A percentile compares a stretch with the other conserved stretches of the same genome.
Evolutionary conservation across 2,329 filamentous ascomycete genomes (phyloP).

Genomic region (Scedosporium minutisporum): DNA sequence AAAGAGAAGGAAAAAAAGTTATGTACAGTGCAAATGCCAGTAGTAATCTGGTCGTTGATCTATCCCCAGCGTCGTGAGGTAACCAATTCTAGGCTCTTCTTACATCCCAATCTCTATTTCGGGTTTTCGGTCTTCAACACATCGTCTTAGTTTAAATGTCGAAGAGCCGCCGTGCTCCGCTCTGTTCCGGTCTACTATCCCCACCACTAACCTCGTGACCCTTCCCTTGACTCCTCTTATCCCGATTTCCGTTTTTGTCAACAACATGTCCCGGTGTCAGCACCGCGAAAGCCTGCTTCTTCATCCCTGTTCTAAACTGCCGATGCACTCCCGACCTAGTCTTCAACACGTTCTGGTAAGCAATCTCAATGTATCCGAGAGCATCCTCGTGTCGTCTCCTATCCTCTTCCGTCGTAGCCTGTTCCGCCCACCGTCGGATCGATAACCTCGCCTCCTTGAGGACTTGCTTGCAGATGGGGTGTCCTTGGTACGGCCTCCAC

Average conservation of each 20-base stretch:
- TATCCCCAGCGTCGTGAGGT: too few species aligned
- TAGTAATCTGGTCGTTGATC: too few species aligned
- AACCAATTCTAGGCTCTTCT: too few species aligned
- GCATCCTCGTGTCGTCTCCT: background rate
- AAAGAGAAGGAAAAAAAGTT: too few species aligned
- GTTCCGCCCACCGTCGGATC: background rate
- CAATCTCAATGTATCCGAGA: slow-evolving; percentile 1
- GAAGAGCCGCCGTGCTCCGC: too few species aligned
- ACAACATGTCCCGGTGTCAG: background rate
- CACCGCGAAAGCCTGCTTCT: background rate
- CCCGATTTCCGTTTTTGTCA: background rate
- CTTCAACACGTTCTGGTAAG: slow-evolving; percentile 1
- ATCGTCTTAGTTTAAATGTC: too few species aligned
- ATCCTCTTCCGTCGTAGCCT: background rate
- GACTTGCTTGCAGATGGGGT: slow-evolving; percentile 4
- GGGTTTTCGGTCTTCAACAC: too few species aligned
- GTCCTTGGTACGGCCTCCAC: background rate
- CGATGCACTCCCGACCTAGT: background rate
- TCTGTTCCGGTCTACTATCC: background rate
- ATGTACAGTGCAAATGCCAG: too few species aligned
- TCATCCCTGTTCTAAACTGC: background rate
- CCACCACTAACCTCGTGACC: background rate
- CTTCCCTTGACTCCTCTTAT: background rate
- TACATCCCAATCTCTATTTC: too few species aligned
- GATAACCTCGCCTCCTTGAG: background rate